A percentile compares a stretch with the other conserved stretches of the same genome.
Evolutionary conservation across 805 yeast species (phyloP).

Genomic region (Dipodascus albidus): DNA sequence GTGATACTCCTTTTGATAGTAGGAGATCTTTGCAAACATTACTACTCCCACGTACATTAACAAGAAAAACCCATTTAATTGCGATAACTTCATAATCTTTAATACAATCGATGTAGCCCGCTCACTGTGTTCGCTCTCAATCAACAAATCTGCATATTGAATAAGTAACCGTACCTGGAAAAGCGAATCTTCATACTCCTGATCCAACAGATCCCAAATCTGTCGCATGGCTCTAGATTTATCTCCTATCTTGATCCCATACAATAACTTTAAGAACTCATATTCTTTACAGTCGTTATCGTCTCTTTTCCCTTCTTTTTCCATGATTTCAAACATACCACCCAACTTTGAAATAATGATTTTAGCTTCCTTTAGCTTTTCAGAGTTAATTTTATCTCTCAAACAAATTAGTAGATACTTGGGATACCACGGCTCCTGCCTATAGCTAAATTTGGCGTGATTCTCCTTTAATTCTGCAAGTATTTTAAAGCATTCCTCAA

Average conservation of each 20-base stretch:
- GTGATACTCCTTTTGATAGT: conserved; percentile 29
- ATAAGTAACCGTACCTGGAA: background rate
- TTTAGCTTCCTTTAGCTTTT: background rate
- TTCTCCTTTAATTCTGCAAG: background rate
- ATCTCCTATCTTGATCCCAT: background rate
- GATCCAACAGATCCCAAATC: background rate
- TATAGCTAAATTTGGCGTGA: background rate
- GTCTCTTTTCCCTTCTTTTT: background rate
- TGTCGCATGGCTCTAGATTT: background rate
- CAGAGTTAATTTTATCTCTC: background rate
- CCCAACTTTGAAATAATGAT: background rate
- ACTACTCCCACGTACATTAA: conserved; percentile 32
- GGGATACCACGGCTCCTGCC: background rate
- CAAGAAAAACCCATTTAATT: background rate
- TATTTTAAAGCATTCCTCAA: background rate
- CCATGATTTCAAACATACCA: background rate
- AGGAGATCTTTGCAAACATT: conserved; percentile 34
- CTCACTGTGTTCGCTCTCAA: background rate
- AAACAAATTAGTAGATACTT: background rate
- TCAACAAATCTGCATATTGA: background rate
- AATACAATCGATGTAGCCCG: background rate
- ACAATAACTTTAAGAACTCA: background rate
- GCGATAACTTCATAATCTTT: background rate
- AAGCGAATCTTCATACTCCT: background rate
- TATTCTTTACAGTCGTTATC: background rate